Evolutionary conservation across 768 basidiomycete genomes (phyloP).

Genomic region (Psilocybe azurescens): DNA sequence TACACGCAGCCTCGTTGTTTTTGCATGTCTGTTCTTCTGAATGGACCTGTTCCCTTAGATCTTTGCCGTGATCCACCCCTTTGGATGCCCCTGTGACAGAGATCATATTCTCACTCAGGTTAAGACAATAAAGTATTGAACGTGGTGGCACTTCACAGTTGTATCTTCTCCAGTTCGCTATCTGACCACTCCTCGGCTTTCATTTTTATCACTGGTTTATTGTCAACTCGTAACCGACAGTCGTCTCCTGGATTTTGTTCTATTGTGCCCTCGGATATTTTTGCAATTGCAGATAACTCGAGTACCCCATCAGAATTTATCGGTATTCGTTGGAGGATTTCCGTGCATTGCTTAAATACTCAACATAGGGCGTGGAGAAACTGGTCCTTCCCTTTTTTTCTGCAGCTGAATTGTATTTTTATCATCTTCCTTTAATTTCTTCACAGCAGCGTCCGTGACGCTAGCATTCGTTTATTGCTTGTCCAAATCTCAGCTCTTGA

Average conservation of each 20-base stretch:
- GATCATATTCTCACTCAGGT: conserved; percentile 33
- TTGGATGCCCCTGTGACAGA: conserved; percentile 23
- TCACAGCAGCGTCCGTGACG: conserved; percentile 41
- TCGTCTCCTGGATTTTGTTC: conserved; percentile 4
- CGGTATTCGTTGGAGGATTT: conserved; percentile 1
- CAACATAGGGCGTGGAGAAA: background rate
- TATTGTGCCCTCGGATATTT: conserved; percentile 11
- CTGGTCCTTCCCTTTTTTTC: conserved; percentile 10
- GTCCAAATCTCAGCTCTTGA: conserved; percentile 6
- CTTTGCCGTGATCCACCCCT: conserved; percentile 18
- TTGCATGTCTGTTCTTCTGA: conserved; percentile 29
- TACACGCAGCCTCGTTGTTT: conserved; percentile 37
- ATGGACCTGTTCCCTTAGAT: conserved; percentile 4
- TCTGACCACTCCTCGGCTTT: conserved; percentile 2
- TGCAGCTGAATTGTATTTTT: conserved; percentile 15
- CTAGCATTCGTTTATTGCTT: conserved; percentile 14
- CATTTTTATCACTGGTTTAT: conserved; percentile 14
- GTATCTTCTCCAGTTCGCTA: conserved; percentile 15
- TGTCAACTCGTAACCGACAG: background rate
- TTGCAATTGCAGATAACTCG: conserved; percentile 1
- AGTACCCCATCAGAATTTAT: background rate
- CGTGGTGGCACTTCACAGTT: conserved; percentile 26
- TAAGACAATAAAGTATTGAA: conserved; percentile 32
- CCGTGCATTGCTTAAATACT: conserved; percentile 13
- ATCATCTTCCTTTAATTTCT: conserved; percentile 18